These are phyloP conservation scores for Yamagishiella unicocca DNA, from an alignment of 139 green algal genomes.

Conservation along the genomic window DNA sequence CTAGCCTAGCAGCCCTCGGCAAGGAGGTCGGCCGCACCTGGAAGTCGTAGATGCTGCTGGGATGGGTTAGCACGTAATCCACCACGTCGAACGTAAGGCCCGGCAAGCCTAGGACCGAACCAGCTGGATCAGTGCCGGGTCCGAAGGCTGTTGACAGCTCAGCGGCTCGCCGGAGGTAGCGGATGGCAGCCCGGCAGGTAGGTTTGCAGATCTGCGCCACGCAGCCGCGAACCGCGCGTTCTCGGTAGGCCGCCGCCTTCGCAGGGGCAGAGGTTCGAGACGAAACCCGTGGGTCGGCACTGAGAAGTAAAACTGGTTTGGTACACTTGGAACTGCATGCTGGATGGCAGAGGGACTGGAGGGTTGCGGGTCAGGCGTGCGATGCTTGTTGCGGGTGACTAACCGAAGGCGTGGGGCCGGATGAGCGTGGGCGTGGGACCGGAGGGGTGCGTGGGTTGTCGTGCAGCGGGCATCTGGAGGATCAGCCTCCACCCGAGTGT, in stretches of 20 bases:
- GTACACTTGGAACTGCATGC: too few species aligned
- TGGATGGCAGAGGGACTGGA: too few species aligned
- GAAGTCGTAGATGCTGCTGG: slow-evolving; percentile 59
- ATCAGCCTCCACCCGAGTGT: too few species aligned
- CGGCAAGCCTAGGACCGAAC: slow-evolving; percentile 41
- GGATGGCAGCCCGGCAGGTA: slow-evolving; percentile 51
- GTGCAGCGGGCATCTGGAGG: neutral
- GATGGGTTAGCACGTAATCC: slow-evolving; percentile 58
- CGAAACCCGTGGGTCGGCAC: too few species aligned
- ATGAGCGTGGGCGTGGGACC: too few species aligned
- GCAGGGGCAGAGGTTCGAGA: neutral
- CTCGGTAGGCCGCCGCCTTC: slow-evolving; percentile 60
- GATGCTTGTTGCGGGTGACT: too few species aligned
- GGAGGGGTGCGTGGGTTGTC: neutral
- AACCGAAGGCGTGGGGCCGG: too few species aligned
- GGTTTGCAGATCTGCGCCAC: slow-evolving; percentile 50
- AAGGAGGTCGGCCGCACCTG: slow-evolving; percentile 32
- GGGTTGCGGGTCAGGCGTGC: too few species aligned
- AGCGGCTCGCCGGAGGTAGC: slow-evolving; percentile 66
- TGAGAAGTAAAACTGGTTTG: too few species aligned
- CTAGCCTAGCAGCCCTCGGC: too few species aligned
- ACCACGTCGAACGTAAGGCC: slow-evolving; percentile 61
- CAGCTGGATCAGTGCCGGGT: neutral
- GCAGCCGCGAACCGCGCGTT: slow-evolving; percentile 57
- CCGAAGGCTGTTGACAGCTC: slow-evolving; percentile 52